A percentile compares a stretch with the other conserved stretches of the same genome.
Conservation (phyloP, 2,329 filamentous ascomycete genomes). For the Hypoxylon sp. region DNA sequence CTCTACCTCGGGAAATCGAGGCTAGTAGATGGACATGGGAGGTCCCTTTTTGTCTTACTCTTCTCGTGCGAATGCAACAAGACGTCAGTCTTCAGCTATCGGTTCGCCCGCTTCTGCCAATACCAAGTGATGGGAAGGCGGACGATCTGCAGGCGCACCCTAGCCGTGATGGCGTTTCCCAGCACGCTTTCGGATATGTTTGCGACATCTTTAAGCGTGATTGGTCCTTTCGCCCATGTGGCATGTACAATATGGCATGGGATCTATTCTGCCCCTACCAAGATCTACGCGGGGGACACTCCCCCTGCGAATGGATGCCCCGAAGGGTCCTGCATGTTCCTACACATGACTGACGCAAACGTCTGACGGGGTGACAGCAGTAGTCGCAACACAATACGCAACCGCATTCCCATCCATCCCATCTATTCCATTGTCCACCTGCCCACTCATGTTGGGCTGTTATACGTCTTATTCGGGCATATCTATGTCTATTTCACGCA, state of each 20-base stretch:
- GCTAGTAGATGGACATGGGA: constrained; percentile 14
- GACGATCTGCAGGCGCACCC: constrained; percentile 40
- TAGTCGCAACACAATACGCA: constrained; percentile 39
- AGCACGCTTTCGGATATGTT: constrained; percentile 44
- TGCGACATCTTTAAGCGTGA: constrained; percentile 33
- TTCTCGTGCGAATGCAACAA: constrained; percentile 40
- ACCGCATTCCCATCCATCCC: constrained; percentile 28
- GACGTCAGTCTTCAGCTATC: constrained; percentile 44
- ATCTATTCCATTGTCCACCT: constrained; percentile 10
- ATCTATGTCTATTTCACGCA: constrained; percentile 33
- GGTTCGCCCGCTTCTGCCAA: constrained; percentile 33
- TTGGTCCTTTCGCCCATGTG: constrained; percentile 42
- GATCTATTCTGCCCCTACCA: constrained; percentile 38
- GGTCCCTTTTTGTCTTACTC: constrained; percentile 26
- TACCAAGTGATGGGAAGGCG: constrained; percentile 37
- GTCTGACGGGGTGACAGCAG: constrained; percentile 41
- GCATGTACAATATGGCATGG: constrained; percentile 42
- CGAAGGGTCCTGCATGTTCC: constrained; percentile 43
- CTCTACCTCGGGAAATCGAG: constrained; percentile 34
- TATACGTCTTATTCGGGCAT: constrained; percentile 15
- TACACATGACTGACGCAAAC: constrained; percentile 47
- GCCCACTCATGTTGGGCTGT: constrained; percentile 17
- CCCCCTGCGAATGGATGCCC: constrained; percentile 41
- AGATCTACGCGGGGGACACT: constrained; percentile 46
- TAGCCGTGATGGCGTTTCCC: constrained; percentile 34